phyloP scores from a whole-genome alignment of 2,329 filamentous ascomycete species.

The Ceratocystis smalleyi region DNA sequence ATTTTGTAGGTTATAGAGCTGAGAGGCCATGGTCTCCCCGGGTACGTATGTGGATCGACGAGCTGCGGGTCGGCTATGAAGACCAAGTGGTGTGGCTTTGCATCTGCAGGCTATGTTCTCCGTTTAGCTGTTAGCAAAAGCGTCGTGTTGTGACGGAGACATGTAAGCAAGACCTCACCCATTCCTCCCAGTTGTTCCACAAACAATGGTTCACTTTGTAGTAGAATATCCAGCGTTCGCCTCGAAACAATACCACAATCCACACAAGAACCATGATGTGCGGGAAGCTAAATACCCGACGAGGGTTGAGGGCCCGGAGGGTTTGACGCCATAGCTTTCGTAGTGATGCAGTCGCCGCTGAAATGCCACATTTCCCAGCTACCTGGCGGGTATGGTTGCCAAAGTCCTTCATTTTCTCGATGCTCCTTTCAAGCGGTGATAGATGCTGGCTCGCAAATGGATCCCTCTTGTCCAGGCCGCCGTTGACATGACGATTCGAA shows the following conservation, averaged over 20 bases:
- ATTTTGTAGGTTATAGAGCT: slow-evolving; percentile 40
- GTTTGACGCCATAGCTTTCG: slow-evolving; percentile 15
- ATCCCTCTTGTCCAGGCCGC: slow-evolving; percentile 18
- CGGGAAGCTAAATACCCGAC: slow-evolving; percentile 44
- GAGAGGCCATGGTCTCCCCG: slow-evolving; percentile 52
- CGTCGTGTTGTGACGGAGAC: slow-evolving; percentile 4
- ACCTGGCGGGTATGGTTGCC: background rate
- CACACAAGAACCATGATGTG: slow-evolving; percentile 58
- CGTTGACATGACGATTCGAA: slow-evolving; percentile 8
- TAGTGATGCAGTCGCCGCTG: background rate
- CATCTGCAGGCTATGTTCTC: slow-evolving; percentile 49
- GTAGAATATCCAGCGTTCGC: slow-evolving; percentile 65
- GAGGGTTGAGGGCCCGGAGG: slow-evolving; percentile 31
- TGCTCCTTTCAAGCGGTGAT: slow-evolving; percentile 23
- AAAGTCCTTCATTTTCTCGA: slow-evolving; percentile 2
- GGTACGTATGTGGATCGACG: slow-evolving; percentile 89
- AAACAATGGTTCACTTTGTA: slow-evolving; percentile 54
- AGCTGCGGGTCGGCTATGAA: slow-evolving; percentile 84
- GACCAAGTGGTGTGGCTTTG: slow-evolving; percentile 67
- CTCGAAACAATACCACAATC: slow-evolving; percentile 65
- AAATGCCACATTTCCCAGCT: background rate
- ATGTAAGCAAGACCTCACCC: slow-evolving; percentile 43
- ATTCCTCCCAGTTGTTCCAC: slow-evolving; percentile 84
- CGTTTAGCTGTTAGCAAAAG: background rate
- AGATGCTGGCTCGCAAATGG: slow-evolving; percentile 19